Percentiles rank a stretch among this genome's conserved stretches.
phyloP scores from a whole-genome alignment of 345 rosid genomes.

The Nephelium lappaceum region DNA sequence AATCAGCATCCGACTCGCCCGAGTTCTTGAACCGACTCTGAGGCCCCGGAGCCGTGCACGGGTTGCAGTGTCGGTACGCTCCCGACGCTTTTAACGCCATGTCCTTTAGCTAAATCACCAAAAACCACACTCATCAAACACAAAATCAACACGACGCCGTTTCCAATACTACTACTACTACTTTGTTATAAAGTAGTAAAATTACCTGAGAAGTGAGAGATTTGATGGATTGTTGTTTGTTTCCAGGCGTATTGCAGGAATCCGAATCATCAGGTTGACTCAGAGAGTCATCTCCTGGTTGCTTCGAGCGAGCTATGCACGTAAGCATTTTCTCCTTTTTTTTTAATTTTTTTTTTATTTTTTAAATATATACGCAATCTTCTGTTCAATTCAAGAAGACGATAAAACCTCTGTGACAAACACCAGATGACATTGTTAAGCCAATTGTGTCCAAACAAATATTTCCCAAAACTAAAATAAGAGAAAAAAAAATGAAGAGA shows the following conservation, averaged over 20 bases:
- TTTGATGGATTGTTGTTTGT: conserved; percentile 56
- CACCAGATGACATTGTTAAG: conserved; percentile 10
- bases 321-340: conserved; percentile 85
- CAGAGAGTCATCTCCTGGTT: conserved; percentile 65
- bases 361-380: background rate
- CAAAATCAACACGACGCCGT: background rate
- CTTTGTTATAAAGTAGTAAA: no score
- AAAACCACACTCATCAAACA: conserved; percentile 17
- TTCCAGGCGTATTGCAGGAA: conserved; percentile 28
- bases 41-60: conserved; percentile 63
- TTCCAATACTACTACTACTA: background rate
- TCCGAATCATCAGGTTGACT: conserved; percentile 56
- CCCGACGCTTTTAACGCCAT: conserved; percentile 96
- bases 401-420: background rate
- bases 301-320: conserved; percentile 90
- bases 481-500: background rate
- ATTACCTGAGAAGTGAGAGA: conserved; percentile 85
- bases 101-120: conserved; percentile 69
- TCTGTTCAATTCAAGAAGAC: conserved; percentile 9
- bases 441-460: background rate
- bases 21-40: conserved; percentile 47
- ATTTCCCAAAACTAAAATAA: no score
- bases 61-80: conserved; percentile 79
- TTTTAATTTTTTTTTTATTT: no score
- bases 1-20: conserved; percentile 63